Evolutionary conservation across 2,329 filamentous ascomycete species (phyloP).

Genomic region (Metarhizium guizhouense): DNA sequence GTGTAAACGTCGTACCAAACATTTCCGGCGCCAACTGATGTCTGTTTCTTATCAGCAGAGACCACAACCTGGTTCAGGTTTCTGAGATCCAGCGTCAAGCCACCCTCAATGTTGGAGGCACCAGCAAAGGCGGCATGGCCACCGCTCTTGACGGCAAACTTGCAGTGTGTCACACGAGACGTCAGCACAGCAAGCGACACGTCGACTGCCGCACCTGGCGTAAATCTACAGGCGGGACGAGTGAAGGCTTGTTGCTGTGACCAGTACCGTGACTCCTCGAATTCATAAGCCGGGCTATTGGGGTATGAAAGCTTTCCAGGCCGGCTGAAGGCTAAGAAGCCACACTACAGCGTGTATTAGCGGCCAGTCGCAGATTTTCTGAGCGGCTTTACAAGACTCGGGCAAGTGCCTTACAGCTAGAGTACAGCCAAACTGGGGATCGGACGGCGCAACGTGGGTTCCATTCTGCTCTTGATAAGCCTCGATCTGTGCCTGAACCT

Average conservation of each 20-base stretch:
- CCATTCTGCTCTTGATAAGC: conserved; percentile 4
- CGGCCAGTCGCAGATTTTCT: background rate
- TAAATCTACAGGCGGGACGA: conserved; percentile 15
- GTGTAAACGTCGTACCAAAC: conserved; percentile 14
- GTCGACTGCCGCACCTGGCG: conserved; percentile 14
- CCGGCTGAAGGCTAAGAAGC: conserved; percentile 11
- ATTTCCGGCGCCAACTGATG: conserved; percentile 12
- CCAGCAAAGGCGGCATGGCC: conserved; percentile 22
- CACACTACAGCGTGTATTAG: conserved; percentile 9
- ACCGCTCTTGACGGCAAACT: conserved; percentile 23
- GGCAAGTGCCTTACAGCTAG: conserved; percentile 1
- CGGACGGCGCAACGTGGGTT: background rate
- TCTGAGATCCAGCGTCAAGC: conserved; percentile 19
- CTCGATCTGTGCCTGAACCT: conserved; percentile 10
- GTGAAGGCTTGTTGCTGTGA: conserved; percentile 14
- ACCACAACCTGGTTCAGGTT: conserved; percentile 14
- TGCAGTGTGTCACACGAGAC: conserved; percentile 16
- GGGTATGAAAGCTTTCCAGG: conserved; percentile 10
- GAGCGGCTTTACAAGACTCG: background rate
- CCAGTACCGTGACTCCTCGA: conserved; percentile 15
- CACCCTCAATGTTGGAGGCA: conserved; percentile 18
- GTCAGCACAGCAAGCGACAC: conserved; percentile 18
- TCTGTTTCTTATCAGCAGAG: conserved; percentile 8
- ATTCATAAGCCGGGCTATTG: conserved; percentile 8
- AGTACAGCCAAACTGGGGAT: background rate